Percentiles rank a stretch among this genome's conserved stretches.
These are phyloP conservation scores for Pilobolus umbonatus DNA, from an alignment of 192 early-diverging fungal species.

Conservation along the genomic window DNA sequence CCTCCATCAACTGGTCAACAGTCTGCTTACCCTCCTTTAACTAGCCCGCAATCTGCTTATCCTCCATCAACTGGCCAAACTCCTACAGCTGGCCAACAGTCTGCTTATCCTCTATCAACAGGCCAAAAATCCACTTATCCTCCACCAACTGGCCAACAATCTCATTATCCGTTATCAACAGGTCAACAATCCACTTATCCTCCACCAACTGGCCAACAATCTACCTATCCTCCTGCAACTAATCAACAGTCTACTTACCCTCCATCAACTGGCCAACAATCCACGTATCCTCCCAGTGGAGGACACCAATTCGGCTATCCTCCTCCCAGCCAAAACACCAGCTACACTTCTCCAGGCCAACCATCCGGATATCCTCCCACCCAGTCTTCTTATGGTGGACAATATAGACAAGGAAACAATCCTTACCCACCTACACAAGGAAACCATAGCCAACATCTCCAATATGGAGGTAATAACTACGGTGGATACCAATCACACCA, in stretches of 20 bases:
- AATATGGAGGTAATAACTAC: neutral
- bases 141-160: neutral
- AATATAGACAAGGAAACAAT: neutral
- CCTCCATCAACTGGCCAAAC: too few relatives aligned
- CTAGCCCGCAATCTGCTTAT: too few relatives aligned
- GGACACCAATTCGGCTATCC: neutral
- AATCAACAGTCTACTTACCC: neutral
- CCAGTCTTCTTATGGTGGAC: neutral
- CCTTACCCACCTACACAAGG: neutral
- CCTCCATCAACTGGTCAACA: too few relatives aligned
- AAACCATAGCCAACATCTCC: neutral
- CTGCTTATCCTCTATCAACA: neutral
- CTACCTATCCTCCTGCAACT: neutral
- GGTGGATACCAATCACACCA: slow-evolving; percentile 1
- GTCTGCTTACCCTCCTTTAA: neutral
- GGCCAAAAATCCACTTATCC: neutral
- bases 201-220: neutral
- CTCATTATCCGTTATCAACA: too few relatives aligned
- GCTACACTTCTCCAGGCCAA: neutral
- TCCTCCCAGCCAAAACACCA: neutral
- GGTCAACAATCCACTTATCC: neutral
- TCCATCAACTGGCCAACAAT: neutral
- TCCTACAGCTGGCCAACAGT: too few relatives aligned
- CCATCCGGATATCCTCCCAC: neutral
- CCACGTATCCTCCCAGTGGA: neutral